Evolutionary conservation across 331 rosid genomes (phyloP).

Genomic region (Quercus phellos): DNA sequence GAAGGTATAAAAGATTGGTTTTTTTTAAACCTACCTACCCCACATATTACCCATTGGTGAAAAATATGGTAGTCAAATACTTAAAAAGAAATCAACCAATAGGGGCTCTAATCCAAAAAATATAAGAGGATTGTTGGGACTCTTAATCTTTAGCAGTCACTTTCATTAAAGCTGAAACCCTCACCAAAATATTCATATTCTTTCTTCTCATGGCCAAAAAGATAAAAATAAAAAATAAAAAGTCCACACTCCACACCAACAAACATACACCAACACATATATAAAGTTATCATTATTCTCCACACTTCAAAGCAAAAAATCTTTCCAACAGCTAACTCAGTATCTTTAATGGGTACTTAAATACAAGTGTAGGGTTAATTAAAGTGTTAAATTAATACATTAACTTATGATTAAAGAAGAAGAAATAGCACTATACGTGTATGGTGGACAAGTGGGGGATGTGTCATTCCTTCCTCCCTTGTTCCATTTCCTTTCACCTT

Average conservation of each 20-base stretch:
- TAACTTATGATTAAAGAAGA: slow-evolving; percentile 22
- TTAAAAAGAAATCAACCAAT: background rate
- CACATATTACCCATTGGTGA: slow-evolving; percentile 22
- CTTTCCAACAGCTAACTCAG: slow-evolving; percentile 52
- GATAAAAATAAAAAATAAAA: background rate
- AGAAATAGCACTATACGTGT: slow-evolving; percentile 39
- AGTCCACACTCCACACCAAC: slow-evolving; percentile 31
- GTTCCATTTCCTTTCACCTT: slow-evolving; percentile 28
- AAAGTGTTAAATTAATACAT: slow-evolving; percentile 16
- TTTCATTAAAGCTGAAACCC: slow-evolving; percentile 24
- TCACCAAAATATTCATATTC: too few species aligned
- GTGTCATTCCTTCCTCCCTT: slow-evolving; percentile 52
- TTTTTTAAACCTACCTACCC: slow-evolving; percentile 18
- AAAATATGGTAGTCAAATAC: slow-evolving; percentile 26
- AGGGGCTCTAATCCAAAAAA: background rate
- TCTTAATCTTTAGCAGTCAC: slow-evolving; percentile 40
- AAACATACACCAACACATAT: slow-evolving; percentile 21
- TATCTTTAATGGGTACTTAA: slow-evolving; percentile 38
- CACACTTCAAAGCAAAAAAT: slow-evolving; percentile 42
- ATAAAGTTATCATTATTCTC: slow-evolving; percentile 41
- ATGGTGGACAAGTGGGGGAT: slow-evolving; percentile 36
- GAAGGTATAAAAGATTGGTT: too few species aligned
- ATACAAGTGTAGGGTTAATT: slow-evolving; percentile 36
- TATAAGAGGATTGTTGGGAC: slow-evolving; percentile 22
- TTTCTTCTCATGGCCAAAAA: too few species aligned